Conservation (phyloP, 2,329 filamentous ascomycete species). For the Aspergillus flavus region DNA sequence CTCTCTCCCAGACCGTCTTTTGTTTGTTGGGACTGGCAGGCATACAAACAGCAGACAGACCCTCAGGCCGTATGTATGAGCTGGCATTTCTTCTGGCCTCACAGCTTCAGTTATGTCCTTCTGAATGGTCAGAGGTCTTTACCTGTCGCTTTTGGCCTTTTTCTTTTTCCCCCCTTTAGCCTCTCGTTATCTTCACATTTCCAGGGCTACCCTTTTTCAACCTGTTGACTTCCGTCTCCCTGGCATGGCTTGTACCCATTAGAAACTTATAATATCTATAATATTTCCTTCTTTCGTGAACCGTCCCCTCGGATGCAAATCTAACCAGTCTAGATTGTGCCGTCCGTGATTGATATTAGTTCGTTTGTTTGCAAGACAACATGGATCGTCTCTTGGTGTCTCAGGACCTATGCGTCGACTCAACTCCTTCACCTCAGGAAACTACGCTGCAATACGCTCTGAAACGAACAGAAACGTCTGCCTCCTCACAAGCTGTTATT, state of each 20-base stretch:
- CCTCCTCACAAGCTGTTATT: constrained; percentile 10
- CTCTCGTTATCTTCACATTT: constrained; percentile 7
- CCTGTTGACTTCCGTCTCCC: constrained; percentile 12
- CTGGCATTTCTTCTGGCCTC: constrained; percentile 16
- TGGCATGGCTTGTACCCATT: constrained; percentile 6
- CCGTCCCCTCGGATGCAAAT: not conserved
- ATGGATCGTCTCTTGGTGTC: constrained; percentile 29
- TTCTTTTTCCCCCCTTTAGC: not conserved
- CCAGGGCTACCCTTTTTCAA: constrained; percentile 8
- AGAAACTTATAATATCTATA: constrained; percentile 8
- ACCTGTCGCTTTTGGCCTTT: constrained; percentile 9
- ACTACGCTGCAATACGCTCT: constrained; percentile 20
- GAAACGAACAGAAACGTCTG: constrained; percentile 22
- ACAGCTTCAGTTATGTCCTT: constrained; percentile 23
- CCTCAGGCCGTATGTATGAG: constrained; percentile 15
- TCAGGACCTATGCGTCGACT: constrained; percentile 22
- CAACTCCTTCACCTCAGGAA: constrained; percentile 27
- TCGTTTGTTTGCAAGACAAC: constrained; percentile 9
- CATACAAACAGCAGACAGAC: constrained; percentile 7
- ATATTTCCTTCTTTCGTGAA: not conserved
- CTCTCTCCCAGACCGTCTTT: constrained; percentile 9
- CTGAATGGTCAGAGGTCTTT: constrained; percentile 24
- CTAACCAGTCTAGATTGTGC: not conserved
- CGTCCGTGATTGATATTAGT: constrained; percentile 3
- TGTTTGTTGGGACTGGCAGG: constrained; percentile 11